Evolutionary conservation across 2,329 filamentous ascomycete species (phyloP).

Genomic region (Cladosporium sp.): DNA sequence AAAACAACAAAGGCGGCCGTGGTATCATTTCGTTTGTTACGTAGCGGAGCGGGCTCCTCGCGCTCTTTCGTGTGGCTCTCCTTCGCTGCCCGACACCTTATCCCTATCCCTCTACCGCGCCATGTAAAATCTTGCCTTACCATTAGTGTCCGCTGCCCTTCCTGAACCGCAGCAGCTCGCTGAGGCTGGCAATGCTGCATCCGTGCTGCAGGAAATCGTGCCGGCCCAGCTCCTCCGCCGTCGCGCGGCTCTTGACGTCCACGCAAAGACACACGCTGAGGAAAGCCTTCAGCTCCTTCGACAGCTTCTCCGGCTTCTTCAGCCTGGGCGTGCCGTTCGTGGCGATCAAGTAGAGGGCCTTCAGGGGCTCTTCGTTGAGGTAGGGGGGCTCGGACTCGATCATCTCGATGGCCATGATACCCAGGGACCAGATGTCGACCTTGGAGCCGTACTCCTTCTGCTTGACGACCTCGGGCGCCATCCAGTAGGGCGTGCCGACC

Average conservation of each 20-base stretch:
- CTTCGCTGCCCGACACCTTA: not conserved
- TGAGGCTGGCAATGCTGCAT: conserved; percentile 73
- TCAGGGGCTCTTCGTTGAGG: conserved; percentile 93
- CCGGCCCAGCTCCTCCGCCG: conserved; percentile 77
- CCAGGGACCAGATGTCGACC: conserved; percentile 97
- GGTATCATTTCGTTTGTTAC: conserved; percentile 5
- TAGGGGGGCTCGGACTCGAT: conserved; percentile 98
- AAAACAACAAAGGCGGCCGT: conserved; percentile 1
- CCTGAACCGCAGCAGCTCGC: conserved; percentile 76
- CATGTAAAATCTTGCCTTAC: no score
- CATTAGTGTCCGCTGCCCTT: conserved; percentile 56
- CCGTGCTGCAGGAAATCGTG: conserved; percentile 95
- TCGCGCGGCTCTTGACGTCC: conserved; percentile 89
- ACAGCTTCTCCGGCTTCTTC: conserved; percentile 97
- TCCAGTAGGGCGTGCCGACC: conserved; percentile 99
- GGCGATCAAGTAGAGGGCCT: conserved; percentile 93
- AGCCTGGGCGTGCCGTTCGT: conserved; percentile 94
- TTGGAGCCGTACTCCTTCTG: conserved; percentile 98
- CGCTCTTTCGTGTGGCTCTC: no score
- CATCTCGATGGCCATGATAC: conserved; percentile 99
- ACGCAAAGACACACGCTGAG: conserved; percentile 93
- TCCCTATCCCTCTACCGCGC: not conserved
- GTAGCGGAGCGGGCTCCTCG: not conserved
- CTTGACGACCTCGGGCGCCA: conserved; percentile 98
- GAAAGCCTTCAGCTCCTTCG: conserved; percentile 97